Evolutionary conservation across 345 rosid species (phyloP).

Genomic region (Boechera stricta): DNA sequence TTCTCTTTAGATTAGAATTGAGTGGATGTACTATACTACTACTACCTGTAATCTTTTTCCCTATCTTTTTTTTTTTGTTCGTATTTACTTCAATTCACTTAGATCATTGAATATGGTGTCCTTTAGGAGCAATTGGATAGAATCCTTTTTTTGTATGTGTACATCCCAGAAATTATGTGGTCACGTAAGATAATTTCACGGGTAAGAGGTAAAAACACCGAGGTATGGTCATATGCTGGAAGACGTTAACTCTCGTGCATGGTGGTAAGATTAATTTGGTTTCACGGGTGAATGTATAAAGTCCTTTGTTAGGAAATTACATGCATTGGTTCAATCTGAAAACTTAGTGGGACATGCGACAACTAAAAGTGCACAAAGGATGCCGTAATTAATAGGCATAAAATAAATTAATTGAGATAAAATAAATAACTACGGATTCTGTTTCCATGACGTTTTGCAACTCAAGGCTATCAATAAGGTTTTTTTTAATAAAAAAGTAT

Average conservation of each 20-base stretch:
- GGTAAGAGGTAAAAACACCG: neutral
- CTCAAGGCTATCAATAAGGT: no score
- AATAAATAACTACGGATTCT: neutral
- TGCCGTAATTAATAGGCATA: neutral
- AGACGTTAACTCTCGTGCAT: neutral
- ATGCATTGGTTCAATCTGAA: constrained; percentile 19
- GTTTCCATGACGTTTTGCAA: neutral
- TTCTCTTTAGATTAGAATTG: constrained; percentile 43
- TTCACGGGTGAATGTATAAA: no score
- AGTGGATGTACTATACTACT: constrained; percentile 40
- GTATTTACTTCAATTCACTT: constrained; percentile 11
- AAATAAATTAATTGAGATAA: neutral
- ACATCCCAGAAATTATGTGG: constrained; percentile 9
- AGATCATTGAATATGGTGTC: constrained; percentile 25
- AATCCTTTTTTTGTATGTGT: neutral
- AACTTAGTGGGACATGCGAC: constrained; percentile 4
- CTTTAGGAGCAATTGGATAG: constrained; percentile 15
- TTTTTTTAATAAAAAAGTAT: no score
- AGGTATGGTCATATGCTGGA: neutral
- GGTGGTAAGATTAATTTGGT: neutral
- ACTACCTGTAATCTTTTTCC: constrained; percentile 32
- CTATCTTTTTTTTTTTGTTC: neutral
- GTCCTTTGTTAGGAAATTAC: neutral
- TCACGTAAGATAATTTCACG: neutral
- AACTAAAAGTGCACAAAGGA: neutral